These are phyloP conservation scores for Ogataea dorogensis DNA, from an alignment of 805 yeast species.

Conservation along the genomic window DNA sequence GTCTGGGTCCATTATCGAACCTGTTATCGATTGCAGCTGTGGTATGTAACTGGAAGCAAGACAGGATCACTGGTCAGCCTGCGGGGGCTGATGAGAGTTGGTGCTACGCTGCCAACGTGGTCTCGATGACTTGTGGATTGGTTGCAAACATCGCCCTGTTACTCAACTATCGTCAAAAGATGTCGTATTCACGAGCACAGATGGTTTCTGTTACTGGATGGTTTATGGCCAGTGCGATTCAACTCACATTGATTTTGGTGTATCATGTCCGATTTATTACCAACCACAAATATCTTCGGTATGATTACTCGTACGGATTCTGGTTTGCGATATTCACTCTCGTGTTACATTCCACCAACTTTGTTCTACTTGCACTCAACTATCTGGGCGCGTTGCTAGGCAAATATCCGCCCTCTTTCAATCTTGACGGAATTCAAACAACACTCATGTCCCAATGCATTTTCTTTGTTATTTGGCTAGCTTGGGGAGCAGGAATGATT, in stretches of 20 bases:
- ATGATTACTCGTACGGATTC: constrained; percentile 57
- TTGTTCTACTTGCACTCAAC: constrained; percentile 52
- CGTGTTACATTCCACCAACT: constrained; percentile 57
- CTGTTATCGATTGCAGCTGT: constrained; percentile 71
- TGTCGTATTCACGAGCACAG: constrained; percentile 63
- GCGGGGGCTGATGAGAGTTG: constrained; percentile 38
- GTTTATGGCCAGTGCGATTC: constrained; percentile 54
- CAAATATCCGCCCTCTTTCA: constrained; percentile 70
- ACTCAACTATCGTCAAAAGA: constrained; percentile 61
- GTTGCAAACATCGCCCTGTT: constrained; percentile 67
- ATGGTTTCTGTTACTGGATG: constrained; percentile 61
- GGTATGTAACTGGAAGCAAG: constrained; percentile 59
- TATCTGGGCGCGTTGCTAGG: constrained; percentile 56
- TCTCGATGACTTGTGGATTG: constrained; percentile 64
- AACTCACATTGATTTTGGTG: constrained; percentile 48
- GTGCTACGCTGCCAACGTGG: constrained; percentile 55
- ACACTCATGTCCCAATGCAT: constrained; percentile 71
- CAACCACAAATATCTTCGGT: constrained; percentile 17
- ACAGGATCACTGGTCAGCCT: constrained; percentile 19
- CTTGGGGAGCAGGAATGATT: constrained; percentile 66
- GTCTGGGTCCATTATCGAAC: constrained; percentile 76
- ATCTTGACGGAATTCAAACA: constrained; percentile 64
- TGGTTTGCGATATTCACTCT: constrained; percentile 76
- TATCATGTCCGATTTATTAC: constrained; percentile 25
- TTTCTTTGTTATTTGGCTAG: constrained; percentile 64